Conservation (phyloP, 208 protist genomes). For the Wallacemonas collosoma region DNA sequence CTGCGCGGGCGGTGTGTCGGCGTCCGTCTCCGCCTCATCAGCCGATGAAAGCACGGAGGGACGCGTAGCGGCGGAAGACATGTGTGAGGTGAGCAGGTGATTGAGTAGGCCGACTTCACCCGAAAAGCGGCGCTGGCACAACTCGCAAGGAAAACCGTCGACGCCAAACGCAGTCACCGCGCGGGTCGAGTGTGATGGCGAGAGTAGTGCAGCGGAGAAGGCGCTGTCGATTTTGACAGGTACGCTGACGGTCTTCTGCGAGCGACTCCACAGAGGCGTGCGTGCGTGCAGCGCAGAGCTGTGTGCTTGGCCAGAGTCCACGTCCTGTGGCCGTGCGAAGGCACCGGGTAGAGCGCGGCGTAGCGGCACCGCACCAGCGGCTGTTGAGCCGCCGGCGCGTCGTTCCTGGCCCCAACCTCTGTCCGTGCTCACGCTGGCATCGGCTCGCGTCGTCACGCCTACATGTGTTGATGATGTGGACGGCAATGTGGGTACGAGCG, state of each 20-base stretch:
- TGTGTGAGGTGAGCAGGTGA: conserved; percentile 43
- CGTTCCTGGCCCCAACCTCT: background rate
- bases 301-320: background rate
- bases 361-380: background rate
- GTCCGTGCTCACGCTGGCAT: too few relatives aligned
- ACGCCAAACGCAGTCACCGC: conserved; percentile 29
- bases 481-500: conserved; percentile 36
- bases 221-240: too few relatives aligned
- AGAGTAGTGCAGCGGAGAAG: too few relatives aligned
- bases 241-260: background rate
- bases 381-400: background rate
- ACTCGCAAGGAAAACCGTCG: conserved; percentile 78
- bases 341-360: conserved; percentile 5
- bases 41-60: background rate
- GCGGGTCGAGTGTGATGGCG: too few relatives aligned
- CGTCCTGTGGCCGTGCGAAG: conserved; percentile 8
- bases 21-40: conserved; percentile 8
- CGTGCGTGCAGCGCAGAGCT: background rate
- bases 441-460: too few relatives aligned
- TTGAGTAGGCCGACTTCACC: conserved; percentile 72
- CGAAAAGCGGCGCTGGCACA: conserved; percentile 60
- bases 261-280: background rate
- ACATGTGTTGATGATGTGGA: background rate
- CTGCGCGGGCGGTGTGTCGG: conserved; percentile 5
- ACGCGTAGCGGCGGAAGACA: background rate